Base-by-base conservation (phyloP, 768 basidiomycete genomes). In the Lentinus brumalis region DNA sequence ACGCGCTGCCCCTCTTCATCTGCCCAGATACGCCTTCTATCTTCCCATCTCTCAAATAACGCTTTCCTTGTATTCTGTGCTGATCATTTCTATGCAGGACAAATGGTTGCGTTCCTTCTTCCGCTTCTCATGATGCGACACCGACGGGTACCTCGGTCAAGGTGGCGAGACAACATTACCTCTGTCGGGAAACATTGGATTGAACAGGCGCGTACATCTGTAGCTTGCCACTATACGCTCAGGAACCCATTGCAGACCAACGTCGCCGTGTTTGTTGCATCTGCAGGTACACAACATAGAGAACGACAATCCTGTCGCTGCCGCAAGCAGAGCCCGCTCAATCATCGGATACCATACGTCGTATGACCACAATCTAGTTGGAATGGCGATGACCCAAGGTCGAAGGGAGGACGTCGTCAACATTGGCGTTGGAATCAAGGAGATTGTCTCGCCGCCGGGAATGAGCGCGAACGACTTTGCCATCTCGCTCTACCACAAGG, bases 301-400 rank as follows among this genome's bases (percentile, higher is more conserved):
- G 2, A 79, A 79, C 26, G 84, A 88, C 62, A 81, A 82, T 65
- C 83, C 87, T 77, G 78, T 70, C 38, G 67, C 84, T 1, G 83
- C 86, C 42, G 85, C 86, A 65, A 83, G 84, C 68, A 85, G 84
- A 53, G 77, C 86, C 16, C 83, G 85, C 26, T 88, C 89, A 0
- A 88, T 87, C 83, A 92, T 92, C 59, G 90, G 90, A 7, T 92
- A 92, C 66, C 88, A 90, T 60, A 83, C 90, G 49, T 79, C 85
- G 1, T 86, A 81, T 65, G 84, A 87, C 61, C 83, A 82, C 59
- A 88, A 87, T 10, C 71, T 92, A 9, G 85, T 90, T 56, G 89
- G 87, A n/a, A 91, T 92, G 88, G 86, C 87, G 41, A 91, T 94
- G 83, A 89, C 89, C 1, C 91, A 93, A 66, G 92, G 92, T 3